Evolutionary conservation across 495 filamentous ascomycete genomes (phyloP), one percentile per base, ranked within the genome.

Genomic region (Penicillium psychrofluorescens): DNA sequence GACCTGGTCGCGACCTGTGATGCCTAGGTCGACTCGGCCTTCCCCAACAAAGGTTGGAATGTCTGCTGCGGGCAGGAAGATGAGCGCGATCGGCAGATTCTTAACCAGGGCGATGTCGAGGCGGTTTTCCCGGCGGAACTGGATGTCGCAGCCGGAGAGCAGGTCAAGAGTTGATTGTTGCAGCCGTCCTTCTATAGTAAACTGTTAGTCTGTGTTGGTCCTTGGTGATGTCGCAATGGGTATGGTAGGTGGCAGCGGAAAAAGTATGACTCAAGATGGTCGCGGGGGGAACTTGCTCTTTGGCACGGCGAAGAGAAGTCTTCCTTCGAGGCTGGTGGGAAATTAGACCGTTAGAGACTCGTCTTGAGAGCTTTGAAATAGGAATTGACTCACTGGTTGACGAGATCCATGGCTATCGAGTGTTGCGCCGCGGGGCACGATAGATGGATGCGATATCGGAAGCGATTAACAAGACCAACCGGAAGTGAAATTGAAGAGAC

Each of bases 1-100:
- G 13, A 97, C 87, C 54, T 95, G 88, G 63, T 98, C 94, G 41
- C 78, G 76, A 31, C 92, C 92, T 0, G 92, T 98, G 50, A 98
- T 98, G 41, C 92, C 92, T 6, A 98, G 67, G 58, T 94, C 90
- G 11, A 97, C 92, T 40, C 84, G 80, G 28, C 92, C 92, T 62
- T 96, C 90, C 27, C 90, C 92, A 35, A 98, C 89, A 53, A 96
- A 97, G 41, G 86, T 91, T 22, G 92, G 94, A 58, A 98, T 98
- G 63, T 97, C 92, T 43, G 87, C 90, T 30, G 89, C 92, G 16
- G 92, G 92, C 32, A 98, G 88, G 76, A 98, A 98, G 65, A 98
- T 80, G 48, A 98, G 86, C 10, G 91, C 94, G 47, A 98, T 88
- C 29, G 86, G 88, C 29, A 90, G 79, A 68, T 97, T 97, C 72